These are phyloP conservation scores for Solanum habrochaites DNA, from an alignment of 257 asterid species.

Conservation along the genomic window DNA sequence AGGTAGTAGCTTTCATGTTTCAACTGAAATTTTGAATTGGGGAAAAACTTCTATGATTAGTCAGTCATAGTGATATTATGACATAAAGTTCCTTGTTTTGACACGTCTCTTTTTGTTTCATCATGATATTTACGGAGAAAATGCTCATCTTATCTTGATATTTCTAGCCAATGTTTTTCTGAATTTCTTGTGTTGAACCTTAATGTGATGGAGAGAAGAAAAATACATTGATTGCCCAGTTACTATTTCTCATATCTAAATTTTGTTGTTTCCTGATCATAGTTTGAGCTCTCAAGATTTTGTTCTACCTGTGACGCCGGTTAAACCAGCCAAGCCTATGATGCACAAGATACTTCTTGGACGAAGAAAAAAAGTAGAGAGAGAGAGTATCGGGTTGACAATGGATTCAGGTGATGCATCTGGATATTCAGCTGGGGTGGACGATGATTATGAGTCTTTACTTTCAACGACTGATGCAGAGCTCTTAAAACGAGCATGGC, in stretches of 20 bases:
- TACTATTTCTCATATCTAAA: background rate
- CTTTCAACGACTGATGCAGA: conserved; percentile 63
- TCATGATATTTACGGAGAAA: background rate
- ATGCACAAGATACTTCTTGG: too few species aligned
- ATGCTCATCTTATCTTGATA: background rate
- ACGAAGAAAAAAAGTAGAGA: background rate
- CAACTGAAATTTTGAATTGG: background rate
- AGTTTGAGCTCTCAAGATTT: background rate
- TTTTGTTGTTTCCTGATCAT: background rate
- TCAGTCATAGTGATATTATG: background rate
- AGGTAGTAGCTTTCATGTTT: background rate
- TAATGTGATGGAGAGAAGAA: background rate
- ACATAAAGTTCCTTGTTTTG: background rate
- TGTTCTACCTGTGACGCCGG: too few species aligned
- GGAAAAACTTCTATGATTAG: background rate
- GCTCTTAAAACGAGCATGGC: conserved; percentile 78
- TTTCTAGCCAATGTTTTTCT: background rate
- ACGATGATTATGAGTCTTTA: conserved; percentile 63
- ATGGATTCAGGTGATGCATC: conserved; percentile 47
- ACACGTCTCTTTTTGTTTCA: background rate
- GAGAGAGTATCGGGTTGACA: background rate
- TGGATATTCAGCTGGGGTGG: conserved; percentile 19
- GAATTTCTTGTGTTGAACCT: background rate
- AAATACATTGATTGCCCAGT: background rate
- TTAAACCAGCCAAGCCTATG: too few species aligned